Conservation (phyloP, 805 yeast species). For the Pachysolen tannophilus region DNA sequence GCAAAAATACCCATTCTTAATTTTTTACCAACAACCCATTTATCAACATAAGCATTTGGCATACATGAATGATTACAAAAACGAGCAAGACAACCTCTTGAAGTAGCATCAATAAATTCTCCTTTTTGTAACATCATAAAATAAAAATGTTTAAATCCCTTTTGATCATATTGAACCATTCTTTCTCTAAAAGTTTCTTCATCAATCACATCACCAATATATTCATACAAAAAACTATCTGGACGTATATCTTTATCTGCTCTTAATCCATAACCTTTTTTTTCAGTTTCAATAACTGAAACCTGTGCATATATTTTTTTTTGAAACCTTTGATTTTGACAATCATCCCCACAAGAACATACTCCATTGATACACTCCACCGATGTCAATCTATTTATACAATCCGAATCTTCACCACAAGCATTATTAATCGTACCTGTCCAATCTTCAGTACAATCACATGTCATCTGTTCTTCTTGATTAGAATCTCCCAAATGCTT, state of each 20-base stretch:
- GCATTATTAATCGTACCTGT: slow-evolving; percentile 43
- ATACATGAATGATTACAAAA: slow-evolving; percentile 93
- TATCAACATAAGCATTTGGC: slow-evolving; percentile 92
- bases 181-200: slow-evolving; percentile 67
- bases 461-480: slow-evolving; percentile 78
- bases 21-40: slow-evolving; percentile 93
- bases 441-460: slow-evolving; percentile 65
- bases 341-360: slow-evolving; percentile 67
- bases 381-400: slow-evolving; percentile 87
- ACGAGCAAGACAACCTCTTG: slow-evolving; percentile 80
- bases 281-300: slow-evolving; percentile 75
- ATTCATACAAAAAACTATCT: slow-evolving; percentile 79
- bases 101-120: slow-evolving; percentile 92
- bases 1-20: slow-evolving; percentile 94
- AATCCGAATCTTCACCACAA: slow-evolving; percentile 79
- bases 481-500: slow-evolving; percentile 57
- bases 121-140: slow-evolving; percentile 94
- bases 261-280: slow-evolving; percentile 86
- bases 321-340: slow-evolving; percentile 89
- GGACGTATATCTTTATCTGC: slow-evolving; percentile 52
- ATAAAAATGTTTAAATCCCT: slow-evolving; percentile 73
- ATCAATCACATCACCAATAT: slow-evolving; percentile 89
- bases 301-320: slow-evolving; percentile 61
- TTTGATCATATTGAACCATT: slow-evolving; percentile 64
- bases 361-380: slow-evolving; percentile 78